phyloP scores from a whole-genome alignment of 805 yeast species.

The Clavispora asparagi region DNA sequence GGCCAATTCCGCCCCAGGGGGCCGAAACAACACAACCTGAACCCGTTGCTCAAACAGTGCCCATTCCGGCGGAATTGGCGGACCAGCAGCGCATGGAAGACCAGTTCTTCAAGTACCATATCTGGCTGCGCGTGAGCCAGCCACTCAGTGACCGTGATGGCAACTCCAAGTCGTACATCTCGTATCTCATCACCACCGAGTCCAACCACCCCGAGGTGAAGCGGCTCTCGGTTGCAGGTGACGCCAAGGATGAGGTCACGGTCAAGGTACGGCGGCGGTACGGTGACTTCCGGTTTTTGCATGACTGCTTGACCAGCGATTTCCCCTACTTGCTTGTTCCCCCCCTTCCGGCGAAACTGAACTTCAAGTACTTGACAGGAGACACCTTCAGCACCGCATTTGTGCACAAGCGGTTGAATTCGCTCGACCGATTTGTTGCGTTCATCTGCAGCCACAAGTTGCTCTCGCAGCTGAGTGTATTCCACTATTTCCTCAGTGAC shows the following conservation, averaged over 20 bases:
- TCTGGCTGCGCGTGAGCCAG: slow-evolving; percentile 39
- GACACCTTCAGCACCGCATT: slow-evolving; percentile 85
- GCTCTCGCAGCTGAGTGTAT: slow-evolving; percentile 62
- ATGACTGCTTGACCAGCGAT: slow-evolving; percentile 69
- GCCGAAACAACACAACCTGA: neutral
- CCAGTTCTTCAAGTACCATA: slow-evolving; percentile 9
- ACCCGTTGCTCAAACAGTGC: neutral
- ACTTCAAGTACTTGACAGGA: slow-evolving; percentile 88
- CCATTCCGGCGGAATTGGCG: neutral
- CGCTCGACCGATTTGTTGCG: slow-evolving; percentile 69
- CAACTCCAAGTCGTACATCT: slow-evolving; percentile 69
- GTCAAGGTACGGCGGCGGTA: slow-evolving; percentile 70
- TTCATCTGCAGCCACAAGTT: slow-evolving; percentile 72
- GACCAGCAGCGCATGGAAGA: slow-evolving; percentile 11
- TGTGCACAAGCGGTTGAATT: slow-evolving; percentile 74
- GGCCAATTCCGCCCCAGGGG: neutral
- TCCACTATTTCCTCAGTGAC: slow-evolving; percentile 63
- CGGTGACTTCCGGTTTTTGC: slow-evolving; percentile 78
- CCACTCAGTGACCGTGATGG: slow-evolving; percentile 67
- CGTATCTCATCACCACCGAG: slow-evolving; percentile 62
- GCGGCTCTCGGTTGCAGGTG: slow-evolving; percentile 19
- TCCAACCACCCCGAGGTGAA: slow-evolving; percentile 58
- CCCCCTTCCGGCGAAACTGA: slow-evolving; percentile 88
- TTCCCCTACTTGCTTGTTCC: slow-evolving; percentile 85
- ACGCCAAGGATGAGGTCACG: slow-evolving; percentile 16